These are phyloP conservation scores for Olyra latifolia DNA, from an alignment of 176 grass and related monocot species.

Conservation along the genomic window DNA sequence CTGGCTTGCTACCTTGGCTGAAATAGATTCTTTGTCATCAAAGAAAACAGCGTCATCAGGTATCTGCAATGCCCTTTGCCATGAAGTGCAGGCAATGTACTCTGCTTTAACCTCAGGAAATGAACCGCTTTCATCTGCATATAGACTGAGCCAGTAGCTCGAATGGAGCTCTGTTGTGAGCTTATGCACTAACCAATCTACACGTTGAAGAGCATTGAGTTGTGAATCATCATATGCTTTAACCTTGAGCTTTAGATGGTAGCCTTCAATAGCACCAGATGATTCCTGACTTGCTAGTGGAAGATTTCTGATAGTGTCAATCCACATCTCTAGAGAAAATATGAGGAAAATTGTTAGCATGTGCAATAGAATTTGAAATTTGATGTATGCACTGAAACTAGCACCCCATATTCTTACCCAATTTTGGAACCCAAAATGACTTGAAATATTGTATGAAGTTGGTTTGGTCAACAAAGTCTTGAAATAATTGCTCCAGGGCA, in stretches of 20 bases:
- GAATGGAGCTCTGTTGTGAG: slow-evolving; percentile 93
- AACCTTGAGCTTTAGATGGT: slow-evolving; percentile 88
- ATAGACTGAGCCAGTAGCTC: slow-evolving; percentile 81
- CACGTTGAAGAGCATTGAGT: slow-evolving; percentile 71
- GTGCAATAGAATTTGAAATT: slow-evolving; percentile 4
- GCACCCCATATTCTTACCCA: slow-evolving; percentile 48
- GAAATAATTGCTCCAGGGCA: slow-evolving; percentile 67
- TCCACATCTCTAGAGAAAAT: slow-evolving; percentile 77
- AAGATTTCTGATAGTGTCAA: slow-evolving; percentile 71
- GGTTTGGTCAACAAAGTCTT: slow-evolving; percentile 93
- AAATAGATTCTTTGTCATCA: slow-evolving; percentile 50
- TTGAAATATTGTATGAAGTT: slow-evolving; percentile 84
- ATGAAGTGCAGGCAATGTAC: slow-evolving; percentile 83
- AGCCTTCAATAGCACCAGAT: slow-evolving; percentile 74
- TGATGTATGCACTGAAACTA: background rate
- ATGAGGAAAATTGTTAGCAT: slow-evolving; percentile 25
- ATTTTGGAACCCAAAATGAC: slow-evolving; percentile 91
- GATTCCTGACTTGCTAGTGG: slow-evolving; percentile 79
- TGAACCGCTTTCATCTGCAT: slow-evolving; percentile 79
- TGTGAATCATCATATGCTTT: slow-evolving; percentile 86
- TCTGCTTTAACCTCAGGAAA: slow-evolving; percentile 79
- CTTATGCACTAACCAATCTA: slow-evolving; percentile 94
- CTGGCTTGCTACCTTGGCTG: slow-evolving; percentile 67
- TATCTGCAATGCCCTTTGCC: slow-evolving; percentile 74
- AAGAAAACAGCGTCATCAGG: slow-evolving; percentile 60